Evolutionary conservation across 257 asterid species (phyloP), one percentile per base, ranked within the genome.

Genomic region (Solanum lycopersicoides): DNA sequence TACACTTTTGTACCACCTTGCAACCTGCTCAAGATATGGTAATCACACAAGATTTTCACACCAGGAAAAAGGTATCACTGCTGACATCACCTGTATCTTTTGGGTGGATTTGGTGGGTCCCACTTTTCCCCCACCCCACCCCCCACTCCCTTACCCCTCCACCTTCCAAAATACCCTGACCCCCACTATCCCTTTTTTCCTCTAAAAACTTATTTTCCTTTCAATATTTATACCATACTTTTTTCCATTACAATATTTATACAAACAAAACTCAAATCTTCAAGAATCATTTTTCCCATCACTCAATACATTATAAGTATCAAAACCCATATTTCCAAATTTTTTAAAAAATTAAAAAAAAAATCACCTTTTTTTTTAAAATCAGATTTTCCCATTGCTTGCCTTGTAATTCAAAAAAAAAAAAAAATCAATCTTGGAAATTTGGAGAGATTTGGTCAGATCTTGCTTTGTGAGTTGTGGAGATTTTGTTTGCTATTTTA

Each of bases 41-140:
- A 87, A 91, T 88, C 34, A 92, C 95, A 92, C 96, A 93, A 93
- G 96, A 95, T 95, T 93, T 71, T 95, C 95, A 91, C 95, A 92
- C 94, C 87, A 89, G 41, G 76, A 87, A 89, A 92, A 91, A 73
- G 85, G 86, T 87, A 88, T 84, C 91, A 73, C 37, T 90, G 94
- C 93, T 95, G 92, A 93, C 98, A 88, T 94, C 98, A 94, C 92
- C 93, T 90, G 94, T 92, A 95, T 95, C 96, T 94, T 92, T 89
- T 86, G 42, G 87, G 89, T 91, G 96, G 94, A 94, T 95, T 92
- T 90, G 35, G 44, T 90, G 88, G 95, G 93, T 80, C 32, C 96
- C 93, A 87, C 80, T 53, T 4, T 5, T 32, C 45, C 44, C 44
- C 28, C 21, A 28, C 30, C 20, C 9, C n/a, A n/a, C n/a, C n/a